phyloP scores from a whole-genome alignment of 768 basidiomycete genomes.

The Lentinula sp. region DNA sequence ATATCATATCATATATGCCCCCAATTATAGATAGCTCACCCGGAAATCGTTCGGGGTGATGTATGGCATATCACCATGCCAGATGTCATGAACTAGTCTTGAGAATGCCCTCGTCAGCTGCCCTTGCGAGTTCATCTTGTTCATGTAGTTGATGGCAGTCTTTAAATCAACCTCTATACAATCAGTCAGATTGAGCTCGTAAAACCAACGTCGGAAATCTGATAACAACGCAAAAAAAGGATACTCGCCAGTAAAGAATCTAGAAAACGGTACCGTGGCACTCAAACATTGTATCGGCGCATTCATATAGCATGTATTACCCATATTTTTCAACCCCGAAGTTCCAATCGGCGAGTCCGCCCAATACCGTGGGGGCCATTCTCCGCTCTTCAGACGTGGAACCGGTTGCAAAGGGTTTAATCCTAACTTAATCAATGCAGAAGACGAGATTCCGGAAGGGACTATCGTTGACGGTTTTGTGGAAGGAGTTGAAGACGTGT shows the following conservation, averaged over 20 bases:
- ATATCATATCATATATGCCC: neutral
- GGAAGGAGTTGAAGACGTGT: conserved; percentile 19
- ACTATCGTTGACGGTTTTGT: neutral
- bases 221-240: conserved; percentile 1
- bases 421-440: conserved; percentile 10
- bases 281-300: conserved; percentile 95
- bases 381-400: conserved; percentile 59
- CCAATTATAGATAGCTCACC: conserved; percentile 30
- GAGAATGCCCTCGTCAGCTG: conserved; percentile 78
- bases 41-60: conserved; percentile 80
- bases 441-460: conserved; percentile 10
- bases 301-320: conserved; percentile 99
- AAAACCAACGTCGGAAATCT: neutral
- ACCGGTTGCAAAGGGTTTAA: conserved; percentile 18
- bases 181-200: conserved; percentile 9
- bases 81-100: conserved; percentile 76
- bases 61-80: conserved; percentile 81
- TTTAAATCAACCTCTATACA: conserved; percentile 71
- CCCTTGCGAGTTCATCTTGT: conserved; percentile 86
- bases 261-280: conserved; percentile 88
- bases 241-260: conserved; percentile 80
- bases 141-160: conserved; percentile 75
- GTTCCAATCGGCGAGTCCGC: conserved; percentile 70
- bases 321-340: conserved; percentile 88
- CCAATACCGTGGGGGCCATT: conserved; percentile 85